Conservation (phyloP, 345 rosid species). For the Euphorbia peplus region DNA sequence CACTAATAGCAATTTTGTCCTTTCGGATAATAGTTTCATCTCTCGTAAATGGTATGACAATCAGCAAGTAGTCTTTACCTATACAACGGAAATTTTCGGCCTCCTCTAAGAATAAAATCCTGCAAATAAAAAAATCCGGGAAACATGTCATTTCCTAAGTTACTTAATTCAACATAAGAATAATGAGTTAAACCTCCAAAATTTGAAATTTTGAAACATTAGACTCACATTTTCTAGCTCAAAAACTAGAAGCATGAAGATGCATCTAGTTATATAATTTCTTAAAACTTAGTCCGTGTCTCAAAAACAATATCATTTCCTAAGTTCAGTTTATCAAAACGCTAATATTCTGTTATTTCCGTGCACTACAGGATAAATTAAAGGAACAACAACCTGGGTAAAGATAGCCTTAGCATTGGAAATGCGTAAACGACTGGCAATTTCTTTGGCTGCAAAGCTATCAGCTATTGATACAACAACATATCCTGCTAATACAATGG, state of each 20-base stretch:
- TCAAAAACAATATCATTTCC: neutral
- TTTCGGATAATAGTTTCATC: neutral
- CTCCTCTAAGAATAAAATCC: conserved; percentile 83
- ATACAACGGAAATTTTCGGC: conserved; percentile 70
- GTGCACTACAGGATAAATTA: neutral
- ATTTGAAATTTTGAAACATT: neutral
- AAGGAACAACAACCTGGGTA: conserved; percentile 63
- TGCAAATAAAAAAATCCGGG: conserved; percentile 29
- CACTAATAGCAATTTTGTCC: neutral
- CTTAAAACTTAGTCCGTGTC: neutral
- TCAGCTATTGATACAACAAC: conserved; percentile 94
- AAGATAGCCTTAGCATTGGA: conserved; percentile 82
- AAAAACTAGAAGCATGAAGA: neutral
- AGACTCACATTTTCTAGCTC: neutral
- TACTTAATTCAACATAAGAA: neutral
- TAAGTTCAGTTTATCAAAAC: too few species aligned
- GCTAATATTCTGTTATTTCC: neutral
- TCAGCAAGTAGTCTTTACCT: conserved; percentile 44
- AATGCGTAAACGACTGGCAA: conserved; percentile 67
- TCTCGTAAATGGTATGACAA: neutral
- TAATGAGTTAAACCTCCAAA: neutral
- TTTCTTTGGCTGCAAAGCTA: conserved; percentile 86
- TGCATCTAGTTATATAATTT: too few species aligned
- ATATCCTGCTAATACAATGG: conserved; percentile 70
- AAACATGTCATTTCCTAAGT: conserved; percentile 2